Conservation (phyloP, 1,284 basidiomycete genomes). For the Athelia psychrophila region DNA sequence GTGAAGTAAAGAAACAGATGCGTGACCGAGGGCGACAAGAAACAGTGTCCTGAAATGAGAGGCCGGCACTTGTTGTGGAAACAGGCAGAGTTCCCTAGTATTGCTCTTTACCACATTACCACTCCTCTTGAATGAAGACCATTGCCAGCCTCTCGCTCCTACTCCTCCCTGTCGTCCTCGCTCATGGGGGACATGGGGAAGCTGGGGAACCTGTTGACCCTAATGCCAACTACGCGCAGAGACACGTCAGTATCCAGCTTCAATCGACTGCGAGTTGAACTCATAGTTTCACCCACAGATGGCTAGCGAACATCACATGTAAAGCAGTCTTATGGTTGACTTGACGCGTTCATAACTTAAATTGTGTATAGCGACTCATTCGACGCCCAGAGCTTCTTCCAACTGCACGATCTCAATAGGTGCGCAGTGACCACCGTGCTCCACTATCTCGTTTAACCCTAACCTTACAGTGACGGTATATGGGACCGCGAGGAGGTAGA, state of each 20-base stretch:
- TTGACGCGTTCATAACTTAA: background rate
- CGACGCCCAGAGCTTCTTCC: slow-evolving; percentile 79
- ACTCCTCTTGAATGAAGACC: slow-evolving; percentile 6
- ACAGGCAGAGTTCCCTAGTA: too few species aligned
- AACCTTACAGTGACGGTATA: slow-evolving; percentile 51
- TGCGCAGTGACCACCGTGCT: slow-evolving; percentile 27
- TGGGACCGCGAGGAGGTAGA: slow-evolving; percentile 86
- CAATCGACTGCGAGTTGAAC: slow-evolving; percentile 1
- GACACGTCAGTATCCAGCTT: slow-evolving; percentile 46
- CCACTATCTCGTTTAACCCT: slow-evolving; percentile 5
- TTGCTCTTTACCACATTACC: too few species aligned
- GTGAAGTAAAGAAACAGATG: too few species aligned
- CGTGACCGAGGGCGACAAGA: background rate
- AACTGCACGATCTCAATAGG: slow-evolving; percentile 89
- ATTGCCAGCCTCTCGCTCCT: background rate
- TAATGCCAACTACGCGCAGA: slow-evolving; percentile 47
- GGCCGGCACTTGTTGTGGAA: too few species aligned
- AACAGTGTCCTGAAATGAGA: background rate
- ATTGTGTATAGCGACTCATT: slow-evolving; percentile 62
- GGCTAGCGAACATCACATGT: slow-evolving; percentile 87
- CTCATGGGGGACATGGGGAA: background rate
- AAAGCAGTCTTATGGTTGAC: slow-evolving; percentile 12
- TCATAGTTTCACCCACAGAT: slow-evolving; percentile 48
- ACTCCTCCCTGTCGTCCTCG: background rate
- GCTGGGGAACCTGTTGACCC: background rate